Conservation (phyloP, 495 filamentous ascomycete species). For the Annulohypoxylon moriforme region DNA sequence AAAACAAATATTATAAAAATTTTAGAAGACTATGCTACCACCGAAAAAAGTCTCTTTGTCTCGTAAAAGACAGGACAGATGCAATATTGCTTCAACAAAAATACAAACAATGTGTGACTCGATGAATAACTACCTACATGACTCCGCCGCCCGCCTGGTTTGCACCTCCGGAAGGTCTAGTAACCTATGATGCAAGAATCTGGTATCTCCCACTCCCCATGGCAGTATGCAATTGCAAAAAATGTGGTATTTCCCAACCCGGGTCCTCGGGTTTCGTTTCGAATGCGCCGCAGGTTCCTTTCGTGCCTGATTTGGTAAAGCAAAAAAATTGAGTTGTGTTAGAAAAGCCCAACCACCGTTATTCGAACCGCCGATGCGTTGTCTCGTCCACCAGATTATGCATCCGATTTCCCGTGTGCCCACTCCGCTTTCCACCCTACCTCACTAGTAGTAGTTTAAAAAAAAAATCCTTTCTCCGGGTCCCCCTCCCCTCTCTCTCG, state of each 20-base stretch:
- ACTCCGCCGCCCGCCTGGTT: constrained; percentile 28
- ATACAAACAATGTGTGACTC: constrained; percentile 9
- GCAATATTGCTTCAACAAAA: background rate
- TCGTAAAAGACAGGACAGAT: constrained; percentile 4
- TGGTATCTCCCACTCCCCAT: constrained; percentile 43
- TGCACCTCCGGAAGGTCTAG: constrained; percentile 39
- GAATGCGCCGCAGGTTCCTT: constrained; percentile 31
- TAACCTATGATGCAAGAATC: constrained; percentile 45
- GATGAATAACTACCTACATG: constrained; percentile 9
- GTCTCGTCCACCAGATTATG: constrained; percentile 39
- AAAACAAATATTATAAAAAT: constrained; percentile 2
- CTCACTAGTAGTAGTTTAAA: background rate
- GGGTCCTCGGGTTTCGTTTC: constrained; percentile 28
- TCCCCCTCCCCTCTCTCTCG: too few species aligned
- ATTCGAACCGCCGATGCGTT: constrained; percentile 19
- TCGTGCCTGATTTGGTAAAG: constrained; percentile 43
- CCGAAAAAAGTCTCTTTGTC: background rate
- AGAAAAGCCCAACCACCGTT: constrained; percentile 23
- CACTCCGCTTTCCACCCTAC: background rate
- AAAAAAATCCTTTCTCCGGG: background rate
- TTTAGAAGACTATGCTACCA: constrained; percentile 7
- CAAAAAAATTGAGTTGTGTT: constrained; percentile 6
- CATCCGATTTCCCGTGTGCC: constrained; percentile 26
- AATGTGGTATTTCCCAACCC: constrained; percentile 29
- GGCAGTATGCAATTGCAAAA: constrained; percentile 29